Conservation (phyloP, 2,329 filamentous ascomycete genomes). For the Paecilomyces dactylethromorphus region DNA sequence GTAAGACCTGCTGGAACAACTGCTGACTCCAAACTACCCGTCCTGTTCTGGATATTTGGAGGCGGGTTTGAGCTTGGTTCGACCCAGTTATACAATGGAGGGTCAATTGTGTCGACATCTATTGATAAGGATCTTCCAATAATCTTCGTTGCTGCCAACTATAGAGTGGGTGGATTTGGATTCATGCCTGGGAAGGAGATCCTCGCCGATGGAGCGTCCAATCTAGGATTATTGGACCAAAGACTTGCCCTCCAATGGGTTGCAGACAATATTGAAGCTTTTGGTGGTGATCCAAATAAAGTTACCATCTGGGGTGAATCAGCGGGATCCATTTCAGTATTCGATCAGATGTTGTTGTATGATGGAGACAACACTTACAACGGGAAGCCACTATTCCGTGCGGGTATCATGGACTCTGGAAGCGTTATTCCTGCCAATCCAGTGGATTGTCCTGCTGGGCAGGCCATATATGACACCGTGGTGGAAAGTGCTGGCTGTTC, state of each 20-base stretch:
- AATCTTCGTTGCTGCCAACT: slow-evolving; percentile 71
- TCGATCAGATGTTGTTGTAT: slow-evolving; percentile 70
- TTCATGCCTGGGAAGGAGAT: slow-evolving; percentile 66
- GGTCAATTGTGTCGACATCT: background rate
- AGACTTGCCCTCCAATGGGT: slow-evolving; percentile 68
- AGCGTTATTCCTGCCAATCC: slow-evolving; percentile 10
- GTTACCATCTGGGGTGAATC: slow-evolving; percentile 76
- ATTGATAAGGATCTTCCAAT: slow-evolving; percentile 51
- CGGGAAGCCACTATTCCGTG: slow-evolving; percentile 66
- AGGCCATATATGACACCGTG: slow-evolving; percentile 48
- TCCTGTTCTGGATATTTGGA: background rate
- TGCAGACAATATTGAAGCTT: slow-evolving; percentile 67
- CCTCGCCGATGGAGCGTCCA: slow-evolving; percentile 59
- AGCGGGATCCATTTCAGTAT: slow-evolving; percentile 65
- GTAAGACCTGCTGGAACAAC: background rate
- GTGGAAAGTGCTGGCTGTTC: slow-evolving; percentile 42
- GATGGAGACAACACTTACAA: slow-evolving; percentile 69
- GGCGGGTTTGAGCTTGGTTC: background rate
- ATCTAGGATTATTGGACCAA: slow-evolving; percentile 68
- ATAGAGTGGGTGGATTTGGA: slow-evolving; percentile 68
- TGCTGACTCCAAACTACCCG: background rate
- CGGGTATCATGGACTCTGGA: slow-evolving; percentile 71
- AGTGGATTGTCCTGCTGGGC: slow-evolving; percentile 60
- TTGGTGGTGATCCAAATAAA: slow-evolving; percentile 72
- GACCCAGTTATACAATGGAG: background rate